These are phyloP conservation scores for Gracilaria vermiculophylla DNA, from an alignment of 23 red algal genomes.

Conservation along the genomic window DNA sequence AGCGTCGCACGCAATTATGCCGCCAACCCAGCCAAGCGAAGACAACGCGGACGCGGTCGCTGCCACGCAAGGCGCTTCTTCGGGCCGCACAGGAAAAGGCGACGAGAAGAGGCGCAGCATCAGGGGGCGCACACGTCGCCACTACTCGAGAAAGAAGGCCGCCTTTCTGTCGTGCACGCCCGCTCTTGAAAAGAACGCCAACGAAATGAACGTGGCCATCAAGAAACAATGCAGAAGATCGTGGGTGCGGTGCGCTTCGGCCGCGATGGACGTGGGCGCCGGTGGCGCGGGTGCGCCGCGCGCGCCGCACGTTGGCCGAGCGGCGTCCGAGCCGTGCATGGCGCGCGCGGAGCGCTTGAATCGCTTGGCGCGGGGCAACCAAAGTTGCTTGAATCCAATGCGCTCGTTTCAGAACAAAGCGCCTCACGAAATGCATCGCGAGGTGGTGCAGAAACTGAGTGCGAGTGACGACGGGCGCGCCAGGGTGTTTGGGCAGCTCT, in stretches of 20 bases:
- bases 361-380: too few relatives aligned
- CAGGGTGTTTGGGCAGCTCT: not conserved
- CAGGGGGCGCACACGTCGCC: not conserved
- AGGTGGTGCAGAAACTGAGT: not conserved
- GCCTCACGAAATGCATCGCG: constrained; percentile 17
- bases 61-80: not conserved
- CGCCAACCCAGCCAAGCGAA: not conserved
- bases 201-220: not conserved
- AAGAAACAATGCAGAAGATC: not conserved
- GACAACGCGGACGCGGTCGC: not conserved
- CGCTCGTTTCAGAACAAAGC: not conserved
- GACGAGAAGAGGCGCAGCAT: not conserved
- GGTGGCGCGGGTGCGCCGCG: not conserved
- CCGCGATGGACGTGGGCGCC: not conserved
- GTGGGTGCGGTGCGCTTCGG: not conserved
- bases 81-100: not conserved
- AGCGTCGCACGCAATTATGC: not conserved
- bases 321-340: not conserved
- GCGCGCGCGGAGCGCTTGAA: not conserved
- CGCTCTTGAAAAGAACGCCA: not conserved
- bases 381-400: not conserved
- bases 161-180: not conserved
- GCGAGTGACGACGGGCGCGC: not conserved
- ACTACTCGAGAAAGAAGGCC: not conserved
- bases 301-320: not conserved